Base-by-base conservation (phyloP, 2,329 filamentous ascomycete genomes). In the Periconia sp. region DNA sequence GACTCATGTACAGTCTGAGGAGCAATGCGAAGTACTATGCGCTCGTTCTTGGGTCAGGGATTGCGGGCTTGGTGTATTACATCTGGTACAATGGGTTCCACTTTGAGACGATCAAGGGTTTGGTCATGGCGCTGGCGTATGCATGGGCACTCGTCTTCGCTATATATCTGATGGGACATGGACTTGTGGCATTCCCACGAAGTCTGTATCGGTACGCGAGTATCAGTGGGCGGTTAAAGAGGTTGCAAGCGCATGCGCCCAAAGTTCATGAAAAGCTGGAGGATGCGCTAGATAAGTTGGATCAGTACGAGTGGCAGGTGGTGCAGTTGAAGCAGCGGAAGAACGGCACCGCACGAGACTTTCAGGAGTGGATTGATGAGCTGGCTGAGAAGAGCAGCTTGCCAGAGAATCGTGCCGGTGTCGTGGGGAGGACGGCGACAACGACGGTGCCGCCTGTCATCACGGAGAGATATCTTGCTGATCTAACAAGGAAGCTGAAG, bases 111-210 rank as follows among this genome's bases (percentile, higher is more conserved):
- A 78, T 97, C 56, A 96, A 95, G 73, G 86, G 83, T 24, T 77
- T 95, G 28, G 80, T 95, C 52, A 96, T 99, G 89, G 92, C 94
- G 11, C 76, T 97, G 46, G 89, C 92, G 25, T 99, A 99, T 70
- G 89, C 90, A 47, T 97, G 92, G 88, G 91, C 92, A 59, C 74
- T 99, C 57, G 79, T 92, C 4, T 78, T 97, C 38, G 94, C 92
- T 32, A 96, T 99, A 50, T 97, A 96, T 63, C 79, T 99, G 28
- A 97, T 99, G 92, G 94, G 94, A 5, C 94, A 99, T 69, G 94
- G 94, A 6, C 78, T 99, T 18, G 94, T 99, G 22, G 88, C 92
- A 1, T 88, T 99, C 43, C 94, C 94, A 1, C 81, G 92, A 53
- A 83, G 82, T 25, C 76, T 99, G 12, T 87, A 94, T 60, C 84